These are phyloP conservation scores for Cornus suecica DNA, from an alignment of 148 eudicot species.

Conservation along the genomic window DNA sequence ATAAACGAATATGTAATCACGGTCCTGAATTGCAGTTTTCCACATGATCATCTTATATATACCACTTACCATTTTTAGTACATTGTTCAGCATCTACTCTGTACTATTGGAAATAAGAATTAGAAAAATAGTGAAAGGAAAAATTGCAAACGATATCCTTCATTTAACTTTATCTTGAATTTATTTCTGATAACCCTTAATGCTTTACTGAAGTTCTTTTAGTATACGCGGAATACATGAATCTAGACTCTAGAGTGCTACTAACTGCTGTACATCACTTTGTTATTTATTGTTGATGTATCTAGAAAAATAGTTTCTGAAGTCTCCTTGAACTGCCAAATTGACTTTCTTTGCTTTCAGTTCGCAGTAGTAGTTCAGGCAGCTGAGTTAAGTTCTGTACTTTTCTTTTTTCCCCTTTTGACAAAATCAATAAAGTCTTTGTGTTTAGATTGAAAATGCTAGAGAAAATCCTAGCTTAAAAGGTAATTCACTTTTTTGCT, in stretches of 20 bases:
- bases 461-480: not conserved
- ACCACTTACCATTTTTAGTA: no score
- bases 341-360: not conserved
- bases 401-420: not conserved
- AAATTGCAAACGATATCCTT: not conserved
- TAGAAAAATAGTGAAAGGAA: not conserved
- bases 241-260: not conserved
- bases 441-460: no score
- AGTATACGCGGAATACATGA: not conserved
- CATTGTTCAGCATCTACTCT: not conserved
- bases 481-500: no score
- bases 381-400: not conserved
- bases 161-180: not conserved
- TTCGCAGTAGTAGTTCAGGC: not conserved
- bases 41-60: not conserved
- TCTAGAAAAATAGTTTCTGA: not conserved
- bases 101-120: not conserved
- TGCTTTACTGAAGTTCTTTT: not conserved
- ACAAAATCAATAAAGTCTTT: no score
- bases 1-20: not conserved
- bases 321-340: not conserved
- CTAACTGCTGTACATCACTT: not conserved
- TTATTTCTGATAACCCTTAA: no score
- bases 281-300: not conserved
- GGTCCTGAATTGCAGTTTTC: not conserved